Percentiles rank a stretch among this genome's conserved stretches.
Conservation (phyloP, 208 protist species). For the Leishmania arabica region DNA sequence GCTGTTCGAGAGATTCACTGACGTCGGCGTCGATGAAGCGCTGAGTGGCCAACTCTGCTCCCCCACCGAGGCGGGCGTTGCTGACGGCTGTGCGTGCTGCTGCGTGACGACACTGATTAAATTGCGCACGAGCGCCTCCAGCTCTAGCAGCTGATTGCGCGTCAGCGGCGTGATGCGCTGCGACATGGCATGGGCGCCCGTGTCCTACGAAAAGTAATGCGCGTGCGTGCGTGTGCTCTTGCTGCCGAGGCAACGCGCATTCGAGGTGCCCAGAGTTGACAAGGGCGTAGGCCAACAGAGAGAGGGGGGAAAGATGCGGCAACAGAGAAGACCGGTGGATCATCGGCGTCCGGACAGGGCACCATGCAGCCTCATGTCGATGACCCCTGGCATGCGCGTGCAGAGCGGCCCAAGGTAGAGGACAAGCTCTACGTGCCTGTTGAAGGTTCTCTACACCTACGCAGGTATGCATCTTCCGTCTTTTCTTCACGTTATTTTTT, state of each 20-base stretch:
- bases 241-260: neutral
- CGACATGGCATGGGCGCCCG: constrained; percentile 22
- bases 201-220: neutral
- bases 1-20: neutral
- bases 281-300: neutral
- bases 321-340: neutral
- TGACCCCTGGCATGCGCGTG: neutral
- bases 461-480: neutral
- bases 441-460: neutral
- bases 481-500: neutral
- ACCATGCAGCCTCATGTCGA: neutral
- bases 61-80: constrained; percentile 1
- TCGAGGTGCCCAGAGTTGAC: neutral
- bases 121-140: constrained; percentile 48
- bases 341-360: neutral
- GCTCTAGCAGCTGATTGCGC: constrained; percentile 72
- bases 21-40: constrained; percentile 12
- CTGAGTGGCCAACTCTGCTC: constrained; percentile 18
- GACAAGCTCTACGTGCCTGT: neutral
- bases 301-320: constrained; percentile 1
- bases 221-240: neutral
- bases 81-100: constrained; percentile 12
- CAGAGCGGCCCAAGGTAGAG: neutral
- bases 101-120: constrained; percentile 32
- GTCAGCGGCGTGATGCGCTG: constrained; percentile 64